phyloP scores from a whole-genome alignment of 2,329 filamentous ascomycete species.

The Pseudonectria buxi region DNA sequence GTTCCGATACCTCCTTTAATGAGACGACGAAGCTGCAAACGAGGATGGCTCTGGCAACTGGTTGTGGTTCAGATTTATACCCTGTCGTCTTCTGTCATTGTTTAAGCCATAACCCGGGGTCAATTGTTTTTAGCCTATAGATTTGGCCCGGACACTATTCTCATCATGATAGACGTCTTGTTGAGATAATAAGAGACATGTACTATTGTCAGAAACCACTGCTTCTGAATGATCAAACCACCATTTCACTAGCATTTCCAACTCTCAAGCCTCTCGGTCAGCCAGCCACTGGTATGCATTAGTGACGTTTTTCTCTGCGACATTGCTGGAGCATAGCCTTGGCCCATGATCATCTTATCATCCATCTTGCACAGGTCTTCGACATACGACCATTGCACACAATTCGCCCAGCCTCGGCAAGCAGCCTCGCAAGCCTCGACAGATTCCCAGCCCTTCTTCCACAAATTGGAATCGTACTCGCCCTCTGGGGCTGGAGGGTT shows the following conservation, averaged over 20 bases:
- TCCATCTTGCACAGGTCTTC: slow-evolving; percentile 21
- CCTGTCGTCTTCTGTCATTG: too few relatives aligned
- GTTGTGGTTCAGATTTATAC: too few relatives aligned
- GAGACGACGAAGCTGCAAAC: too few relatives aligned
- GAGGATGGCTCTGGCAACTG: too few relatives aligned
- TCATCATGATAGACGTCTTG: too few relatives aligned
- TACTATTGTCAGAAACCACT: too few relatives aligned
- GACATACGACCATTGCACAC: slow-evolving; percentile 16
- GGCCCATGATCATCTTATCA: slow-evolving; percentile 17
- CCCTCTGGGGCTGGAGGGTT: slow-evolving; percentile 7
- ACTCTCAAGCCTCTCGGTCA: slow-evolving; percentile 11
- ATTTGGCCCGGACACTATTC: too few relatives aligned
- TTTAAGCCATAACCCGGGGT: too few relatives aligned
- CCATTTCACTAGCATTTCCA: slow-evolving; percentile 11
- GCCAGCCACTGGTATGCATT: slow-evolving; percentile 19
- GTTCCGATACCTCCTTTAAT: slow-evolving; percentile 40
- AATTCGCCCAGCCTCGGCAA: slow-evolving; percentile 13
- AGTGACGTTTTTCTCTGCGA: slow-evolving; percentile 16
- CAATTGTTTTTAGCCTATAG: too few relatives aligned
- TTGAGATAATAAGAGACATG: too few relatives aligned
- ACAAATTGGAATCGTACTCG: slow-evolving; percentile 8
- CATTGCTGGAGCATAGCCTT: slow-evolving; percentile 18
- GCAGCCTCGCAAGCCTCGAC: slow-evolving; percentile 16
- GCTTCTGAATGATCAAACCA: too few relatives aligned
- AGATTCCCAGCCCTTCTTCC: slow-evolving; percentile 17